phyloP scores from a whole-genome alignment of 768 basidiomycete species.

The Amanita inopinata region DNA sequence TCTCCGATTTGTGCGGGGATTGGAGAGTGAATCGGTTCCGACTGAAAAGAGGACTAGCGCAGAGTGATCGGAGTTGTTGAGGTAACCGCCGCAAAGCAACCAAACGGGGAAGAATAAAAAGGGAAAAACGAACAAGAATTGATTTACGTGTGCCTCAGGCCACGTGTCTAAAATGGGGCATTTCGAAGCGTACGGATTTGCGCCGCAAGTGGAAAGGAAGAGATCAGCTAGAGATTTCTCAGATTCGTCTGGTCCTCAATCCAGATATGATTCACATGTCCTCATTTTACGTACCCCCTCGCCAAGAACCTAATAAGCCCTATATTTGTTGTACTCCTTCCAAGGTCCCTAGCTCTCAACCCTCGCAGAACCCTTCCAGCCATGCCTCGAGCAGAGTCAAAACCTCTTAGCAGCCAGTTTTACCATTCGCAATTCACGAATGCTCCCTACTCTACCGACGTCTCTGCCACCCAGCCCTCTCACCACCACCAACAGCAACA shows the following conservation, averaged over 20 bases:
- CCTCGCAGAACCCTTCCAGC: constrained; percentile 11
- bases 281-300: constrained; percentile 6
- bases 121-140: constrained; percentile 6
- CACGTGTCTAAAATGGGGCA: constrained; percentile 10
- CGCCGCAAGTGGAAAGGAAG: constrained; percentile 7
- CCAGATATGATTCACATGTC: constrained; percentile 5
- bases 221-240: constrained; percentile 4
- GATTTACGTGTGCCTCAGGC: constrained; percentile 9
- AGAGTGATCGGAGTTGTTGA: constrained; percentile 8
- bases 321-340: constrained; percentile 9
- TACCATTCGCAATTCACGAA: constrained; percentile 24
- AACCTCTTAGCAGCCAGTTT: constrained; percentile 19
- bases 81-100: constrained; percentile 1
- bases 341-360: constrained; percentile 7
- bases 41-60: background rate
- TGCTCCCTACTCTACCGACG: constrained; percentile 15
- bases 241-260: too few species aligned
- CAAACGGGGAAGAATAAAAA: constrained; percentile 5
- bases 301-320: constrained; percentile 10
- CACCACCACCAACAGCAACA: constrained; percentile 1
- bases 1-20: constrained; percentile 8
- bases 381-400: constrained; percentile 31
- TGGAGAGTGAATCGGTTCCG: constrained; percentile 6
- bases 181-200: constrained; percentile 9
- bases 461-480: constrained; percentile 18